Evolutionary conservation across 106 monocot species (phyloP).

Genomic region (Acorus calamus): DNA sequence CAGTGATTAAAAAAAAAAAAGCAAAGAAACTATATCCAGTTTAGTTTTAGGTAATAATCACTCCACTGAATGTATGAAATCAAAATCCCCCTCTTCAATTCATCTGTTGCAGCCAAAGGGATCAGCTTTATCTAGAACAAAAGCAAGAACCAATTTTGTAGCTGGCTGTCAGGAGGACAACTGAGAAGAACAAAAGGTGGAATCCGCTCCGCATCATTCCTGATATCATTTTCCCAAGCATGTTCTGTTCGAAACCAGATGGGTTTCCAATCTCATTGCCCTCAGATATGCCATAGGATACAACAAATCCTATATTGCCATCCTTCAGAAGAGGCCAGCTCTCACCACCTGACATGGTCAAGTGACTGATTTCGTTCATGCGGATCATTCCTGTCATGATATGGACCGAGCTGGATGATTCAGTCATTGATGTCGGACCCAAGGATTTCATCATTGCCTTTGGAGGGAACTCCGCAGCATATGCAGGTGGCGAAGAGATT

Average conservation of each 20-base stretch:
- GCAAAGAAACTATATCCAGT: no score
- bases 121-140: conserved; percentile 22
- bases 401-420: conserved; percentile 35
- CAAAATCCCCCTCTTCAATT: no score
- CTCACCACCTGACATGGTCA: conserved; percentile 14
- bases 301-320: conserved; percentile 26
- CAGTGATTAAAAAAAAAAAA: no score
- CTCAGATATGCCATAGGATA: conserved; percentile 22
- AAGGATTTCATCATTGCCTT: conserved; percentile 15
- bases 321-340: conserved; percentile 41
- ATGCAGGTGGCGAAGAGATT: conserved; percentile 55
- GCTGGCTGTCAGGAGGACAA: conserved; percentile 38
- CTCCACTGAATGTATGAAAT: no score
- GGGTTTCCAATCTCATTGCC: conserved; percentile 8
- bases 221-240: conserved; percentile 12
- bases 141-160: conserved; percentile 44
- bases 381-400: conserved; percentile 67
- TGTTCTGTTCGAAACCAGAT: conserved; percentile 9
- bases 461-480: conserved; percentile 36
- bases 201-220: conserved; percentile 32
- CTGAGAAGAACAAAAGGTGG: conserved; percentile 42
- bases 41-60: no score
- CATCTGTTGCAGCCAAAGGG: no score
- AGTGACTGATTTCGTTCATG: conserved; percentile 16
- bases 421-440: conserved; percentile 3